A percentile compares a stretch with the other conserved stretches of the same genome.
Conservation (phyloP, 257 asterid species). For the Ligustrum vulgare region DNA sequence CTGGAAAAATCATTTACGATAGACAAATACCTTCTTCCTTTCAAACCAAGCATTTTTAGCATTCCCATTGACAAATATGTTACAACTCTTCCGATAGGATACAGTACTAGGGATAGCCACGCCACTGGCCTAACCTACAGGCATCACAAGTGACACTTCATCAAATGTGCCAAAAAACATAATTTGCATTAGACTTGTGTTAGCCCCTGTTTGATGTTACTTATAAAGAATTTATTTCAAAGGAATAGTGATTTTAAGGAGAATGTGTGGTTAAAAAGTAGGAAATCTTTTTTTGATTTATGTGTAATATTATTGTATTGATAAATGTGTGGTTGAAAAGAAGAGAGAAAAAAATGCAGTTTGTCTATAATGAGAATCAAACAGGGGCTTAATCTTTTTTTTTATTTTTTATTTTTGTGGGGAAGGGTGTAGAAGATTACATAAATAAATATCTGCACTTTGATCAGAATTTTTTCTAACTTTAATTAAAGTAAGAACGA, state of each 20-base stretch:
- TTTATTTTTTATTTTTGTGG: background rate
- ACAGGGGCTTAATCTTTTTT: no score
- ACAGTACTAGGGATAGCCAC: conserved; percentile 88
- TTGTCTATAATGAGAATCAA: no score
- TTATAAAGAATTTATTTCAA: no score
- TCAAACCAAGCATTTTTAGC: conserved; percentile 90
- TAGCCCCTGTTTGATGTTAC: no score
- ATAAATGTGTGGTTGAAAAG: no score
- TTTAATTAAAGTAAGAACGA: conserved; percentile 21
- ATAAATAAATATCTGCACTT: background rate
- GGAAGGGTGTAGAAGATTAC: conserved; percentile 1
- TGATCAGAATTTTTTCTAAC: conserved; percentile 15
- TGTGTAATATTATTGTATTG: no score
- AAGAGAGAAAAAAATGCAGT: no score
- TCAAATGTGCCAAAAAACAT: conserved; percentile 22
- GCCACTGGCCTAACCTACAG: conserved; percentile 99
- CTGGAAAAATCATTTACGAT: conserved; percentile 10
- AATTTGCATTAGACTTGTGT: background rate
- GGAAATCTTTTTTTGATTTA: no score
- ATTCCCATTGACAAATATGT: conserved; percentile 97
- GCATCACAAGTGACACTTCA: conserved; percentile 34
- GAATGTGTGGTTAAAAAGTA: no score
- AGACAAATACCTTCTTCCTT: conserved; percentile 77
- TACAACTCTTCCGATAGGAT: conserved; percentile 97
- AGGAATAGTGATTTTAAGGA: no score